Percentiles rank a stretch among this genome's conserved stretches.
These are phyloP conservation scores for Adansonia madagascariensis DNA, from an alignment of 441 rosid species.

Conservation along the genomic window DNA sequence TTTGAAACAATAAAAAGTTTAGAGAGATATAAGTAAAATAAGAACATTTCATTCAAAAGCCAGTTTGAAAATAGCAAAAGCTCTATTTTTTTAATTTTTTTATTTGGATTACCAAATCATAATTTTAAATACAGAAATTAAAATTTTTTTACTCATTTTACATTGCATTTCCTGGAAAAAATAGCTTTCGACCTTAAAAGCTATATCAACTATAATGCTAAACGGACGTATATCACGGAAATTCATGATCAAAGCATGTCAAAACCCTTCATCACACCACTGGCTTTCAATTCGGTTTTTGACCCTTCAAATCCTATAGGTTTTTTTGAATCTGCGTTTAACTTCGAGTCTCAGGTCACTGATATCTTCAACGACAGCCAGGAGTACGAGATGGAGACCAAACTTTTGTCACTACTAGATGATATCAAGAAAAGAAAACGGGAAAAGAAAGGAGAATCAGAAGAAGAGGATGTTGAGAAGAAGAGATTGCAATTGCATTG, in stretches of 20 bases:
- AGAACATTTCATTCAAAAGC: too few relatives aligned
- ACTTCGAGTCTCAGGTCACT: not conserved
- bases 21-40: too few relatives aligned
- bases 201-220: too few relatives aligned
- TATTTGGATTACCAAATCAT: too few relatives aligned
- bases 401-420: not conserved
- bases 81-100: too few relatives aligned
- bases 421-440: not conserved
- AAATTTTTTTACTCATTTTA: too few relatives aligned
- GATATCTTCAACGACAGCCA: not conserved
- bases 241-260: not conserved
- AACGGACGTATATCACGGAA: not conserved
- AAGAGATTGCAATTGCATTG: not conserved
- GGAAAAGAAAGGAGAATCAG: not conserved
- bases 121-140: too few relatives aligned
- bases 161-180: too few relatives aligned
- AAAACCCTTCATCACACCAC: not conserved
- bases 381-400: not conserved
- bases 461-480: not conserved
- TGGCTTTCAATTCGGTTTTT: conserved; percentile 9
- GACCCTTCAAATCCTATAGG: not conserved
- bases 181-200: too few relatives aligned
- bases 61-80: too few relatives aligned
- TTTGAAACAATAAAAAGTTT: too few relatives aligned
- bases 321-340: not conserved